phyloP scores from a whole-genome alignment of 1,284 basidiomycete genomes.

The Ganoderma sp. region DNA sequence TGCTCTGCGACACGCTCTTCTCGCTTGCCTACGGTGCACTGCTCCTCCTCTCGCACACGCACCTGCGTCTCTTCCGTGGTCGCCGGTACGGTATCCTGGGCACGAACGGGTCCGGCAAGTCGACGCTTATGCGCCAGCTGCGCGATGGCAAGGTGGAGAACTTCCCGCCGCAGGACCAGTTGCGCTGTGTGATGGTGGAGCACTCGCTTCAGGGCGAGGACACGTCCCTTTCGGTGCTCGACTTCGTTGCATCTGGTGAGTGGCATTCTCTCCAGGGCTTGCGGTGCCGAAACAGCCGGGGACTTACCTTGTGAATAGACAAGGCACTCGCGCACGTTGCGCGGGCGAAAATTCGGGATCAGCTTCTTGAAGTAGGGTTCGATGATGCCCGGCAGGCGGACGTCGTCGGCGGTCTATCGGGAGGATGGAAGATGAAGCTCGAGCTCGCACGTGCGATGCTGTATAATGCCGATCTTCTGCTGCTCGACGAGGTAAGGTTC shows the following conservation, averaged over 20 bases:
- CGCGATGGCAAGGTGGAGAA: constrained; percentile 95
- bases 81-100: constrained; percentile 95
- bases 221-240: constrained; percentile 78
- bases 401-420: constrained; percentile 89
- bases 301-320: constrained; percentile 47
- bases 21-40: constrained; percentile 97
- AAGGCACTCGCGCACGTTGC: constrained; percentile 63
- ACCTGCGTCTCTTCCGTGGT: constrained; percentile 89
- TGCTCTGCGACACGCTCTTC: constrained; percentile 93
- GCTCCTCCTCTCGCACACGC: constrained; percentile 94
- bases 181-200: constrained; percentile 95
- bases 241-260: constrained; percentile 87
- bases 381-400: constrained; percentile 87
- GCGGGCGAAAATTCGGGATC: constrained; percentile 75
- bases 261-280: constrained; percentile 13
- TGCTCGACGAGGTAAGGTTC: constrained; percentile 78
- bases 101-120: constrained; percentile 96
- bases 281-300: not conserved
- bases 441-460: constrained; percentile 95
- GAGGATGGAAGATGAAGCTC: constrained; percentile 99
- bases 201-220: constrained; percentile 96
- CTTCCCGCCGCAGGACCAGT: constrained; percentile 88
- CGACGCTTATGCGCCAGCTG: constrained; percentile 95
- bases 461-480: constrained; percentile 92
- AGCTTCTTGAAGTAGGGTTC: constrained; percentile 90